Base-by-base conservation (phyloP, 768 basidiomycete species). In the Mycena galericulata region DNA sequence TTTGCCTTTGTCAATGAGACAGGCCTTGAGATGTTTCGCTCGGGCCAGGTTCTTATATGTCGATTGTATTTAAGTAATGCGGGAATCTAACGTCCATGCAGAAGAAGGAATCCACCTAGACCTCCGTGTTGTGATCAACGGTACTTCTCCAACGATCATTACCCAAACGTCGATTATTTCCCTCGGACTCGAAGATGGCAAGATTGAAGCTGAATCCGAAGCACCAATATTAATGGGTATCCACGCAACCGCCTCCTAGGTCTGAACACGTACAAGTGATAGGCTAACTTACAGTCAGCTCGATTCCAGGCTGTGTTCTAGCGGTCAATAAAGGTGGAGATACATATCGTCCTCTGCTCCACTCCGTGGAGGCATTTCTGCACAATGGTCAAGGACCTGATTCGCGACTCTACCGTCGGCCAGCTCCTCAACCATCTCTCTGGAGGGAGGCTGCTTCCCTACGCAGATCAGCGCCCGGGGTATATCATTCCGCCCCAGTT, bases 391-490 rank as follows among this genome's bases (percentile, higher is more conserved):
- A 12, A 10, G 51, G 51, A 53, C n/a, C 14, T 53, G 30, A 6
- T 53, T 34, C 74, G 69, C 32, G 77, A 78, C 54, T 74, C 77
- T 0, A 65, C 74, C 27, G 62, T 76, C 59, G 77, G 77, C 26
- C 73, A 77, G 60, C 41, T 71, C 49, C 56, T 79, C 64, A 75
- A 78, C 57, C 68, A 65, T 10, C 50, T 67, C 17, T 77, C 78
- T 34, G 72, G 68, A 3, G 69, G 69, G 67, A 18, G 65, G 65
- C 29, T 58, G 60, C 22, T 76, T 72, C 65, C 74, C n/a, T 65
- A 70, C 49, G 61, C 57, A 24, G 72, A 72, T 40, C 63, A 72
- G 58, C 63, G 59, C 50, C 46, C 59, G 10, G 65, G 56, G 11
- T 72, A 66, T 49, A 22, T 54, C 41, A 26, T 65, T 51, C 62